Base-by-base conservation (phyloP, 2,329 filamentous ascomycete genomes). In the Diplocarpon mali region DNA sequence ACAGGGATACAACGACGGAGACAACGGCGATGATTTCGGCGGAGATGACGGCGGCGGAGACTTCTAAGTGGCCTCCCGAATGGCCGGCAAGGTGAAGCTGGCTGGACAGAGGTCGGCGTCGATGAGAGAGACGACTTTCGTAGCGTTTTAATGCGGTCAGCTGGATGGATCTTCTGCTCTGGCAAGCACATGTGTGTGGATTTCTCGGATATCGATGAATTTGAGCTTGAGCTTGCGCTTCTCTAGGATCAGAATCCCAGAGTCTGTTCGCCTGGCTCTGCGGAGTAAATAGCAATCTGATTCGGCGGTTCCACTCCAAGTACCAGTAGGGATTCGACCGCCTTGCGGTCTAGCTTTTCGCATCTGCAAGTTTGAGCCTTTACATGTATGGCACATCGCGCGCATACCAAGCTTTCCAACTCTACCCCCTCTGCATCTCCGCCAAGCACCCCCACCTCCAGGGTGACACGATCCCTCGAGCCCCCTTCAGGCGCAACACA, bases 1-100 rank as follows among this genome's bases (percentile, higher is more conserved):
- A 15, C 61, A 75, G 14, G 72, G 71, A 16, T 69, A 70, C 46
- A 30, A 50, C 35, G 53, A 47, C 11, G 48, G 46, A 31, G 47
- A 50, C 37, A 46, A 45, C 38, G 53, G 48, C 7, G 62, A 56
- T 43, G 59, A 58, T 42, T 50, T 40, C 27, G 57, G 55, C 40
- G 59, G 55, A 46, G 53, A 51, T 44, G 52, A 44, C 34, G 54
- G 49, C 8, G 53, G 50, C 27, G 53, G 51, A 39, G 53, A 54
- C 27, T 54, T 53, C 31, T 56, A 48, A 46, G 27, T 40, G 36
- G 5, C 32, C 31, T n/a, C 14, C 34, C 2, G 15, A 8, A 32
- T 15, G 30, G 17, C 35, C 32, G 34, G 20, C 7, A 3, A 24
- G 20, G 3, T 24, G 7, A 7, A 24, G 20, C 20, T 3, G 20